Percentiles rank a stretch among this genome's conserved stretches.
Conservation (phyloP, 2,329 filamentous ascomycete genomes). For the Emydomyces testavorans region DNA sequence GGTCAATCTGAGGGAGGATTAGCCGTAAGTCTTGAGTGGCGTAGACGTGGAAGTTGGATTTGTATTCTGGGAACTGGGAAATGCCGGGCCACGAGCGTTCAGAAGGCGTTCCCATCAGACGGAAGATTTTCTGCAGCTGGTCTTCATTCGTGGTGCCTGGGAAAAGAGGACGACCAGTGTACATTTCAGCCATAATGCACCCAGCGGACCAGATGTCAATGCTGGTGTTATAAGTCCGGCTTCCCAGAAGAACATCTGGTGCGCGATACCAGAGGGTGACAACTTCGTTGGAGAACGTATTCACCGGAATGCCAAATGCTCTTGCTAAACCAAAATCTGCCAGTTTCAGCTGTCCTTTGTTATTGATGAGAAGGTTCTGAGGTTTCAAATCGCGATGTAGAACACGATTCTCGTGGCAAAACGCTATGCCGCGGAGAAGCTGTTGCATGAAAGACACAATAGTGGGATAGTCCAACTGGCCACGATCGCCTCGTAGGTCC, state of each 20-base stretch:
- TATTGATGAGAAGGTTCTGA: constrained; percentile 92
- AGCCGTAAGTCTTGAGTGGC: constrained; percentile 79
- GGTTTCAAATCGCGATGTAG: constrained; percentile 93
- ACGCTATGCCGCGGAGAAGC: constrained; percentile 86
- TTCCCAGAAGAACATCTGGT: constrained; percentile 86
- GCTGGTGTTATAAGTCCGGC: constrained; percentile 95
- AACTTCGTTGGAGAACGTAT: constrained; percentile 96
- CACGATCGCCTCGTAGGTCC: constrained; percentile 82
- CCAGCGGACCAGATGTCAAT: constrained; percentile 99
- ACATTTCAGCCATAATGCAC: constrained; percentile 99
- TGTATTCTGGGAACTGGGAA: constrained; percentile 93
- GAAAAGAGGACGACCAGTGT: constrained; percentile 87
- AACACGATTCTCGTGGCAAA: constrained; percentile 94
- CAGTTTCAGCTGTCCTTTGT: constrained; percentile 77
- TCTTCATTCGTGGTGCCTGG: constrained; percentile 97
- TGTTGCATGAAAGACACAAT: constrained; percentile 99
- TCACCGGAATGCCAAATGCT: constrained; percentile 93
- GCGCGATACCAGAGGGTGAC: constrained; percentile 97
- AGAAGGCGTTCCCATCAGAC: constrained; percentile 94
- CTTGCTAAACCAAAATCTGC: constrained; percentile 90
- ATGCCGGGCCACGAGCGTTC: constrained; percentile 95
- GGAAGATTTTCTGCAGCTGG: constrained; percentile 92
- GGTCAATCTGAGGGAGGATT: constrained; percentile 84
- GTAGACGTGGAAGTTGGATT: constrained; percentile 86
- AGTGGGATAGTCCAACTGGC: constrained; percentile 73